These are phyloP conservation scores for Penicillium paradoxum DNA, from an alignment of 495 filamentous ascomycete species.

Conservation along the genomic window DNA sequence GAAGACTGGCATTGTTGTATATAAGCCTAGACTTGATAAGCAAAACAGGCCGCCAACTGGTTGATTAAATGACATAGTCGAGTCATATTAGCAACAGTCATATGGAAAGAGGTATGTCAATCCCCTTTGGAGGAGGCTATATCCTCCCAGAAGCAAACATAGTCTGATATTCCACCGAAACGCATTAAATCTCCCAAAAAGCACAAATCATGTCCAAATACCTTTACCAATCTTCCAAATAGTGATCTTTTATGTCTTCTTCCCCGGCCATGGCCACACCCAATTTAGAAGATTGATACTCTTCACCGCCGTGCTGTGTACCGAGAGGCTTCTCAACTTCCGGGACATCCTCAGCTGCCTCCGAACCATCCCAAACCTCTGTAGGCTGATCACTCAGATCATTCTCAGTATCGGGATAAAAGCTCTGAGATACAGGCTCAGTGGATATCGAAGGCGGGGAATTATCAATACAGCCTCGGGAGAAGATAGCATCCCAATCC, in stretches of 20 bases:
- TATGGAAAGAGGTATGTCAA: background rate
- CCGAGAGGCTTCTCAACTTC: background rate
- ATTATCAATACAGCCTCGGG: background rate
- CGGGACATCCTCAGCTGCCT: background rate
- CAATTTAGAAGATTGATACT: background rate
- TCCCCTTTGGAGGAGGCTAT: background rate
- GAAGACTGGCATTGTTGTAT: background rate
- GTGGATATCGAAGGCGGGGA: background rate
- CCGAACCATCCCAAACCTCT: background rate
- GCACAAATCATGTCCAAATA: background rate
- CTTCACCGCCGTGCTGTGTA: background rate
- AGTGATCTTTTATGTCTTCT: background rate
- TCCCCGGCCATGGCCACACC: too few species aligned
- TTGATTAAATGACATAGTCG: background rate
- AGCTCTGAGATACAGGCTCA: background rate
- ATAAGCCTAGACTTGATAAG: background rate
- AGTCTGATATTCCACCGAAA: too few species aligned
- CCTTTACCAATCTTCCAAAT: background rate
- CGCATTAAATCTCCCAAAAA: too few species aligned
- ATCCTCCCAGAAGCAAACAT: background rate
- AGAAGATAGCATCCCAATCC: background rate
- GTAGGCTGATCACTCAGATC: background rate
- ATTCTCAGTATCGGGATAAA: too few species aligned
- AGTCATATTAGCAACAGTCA: background rate
- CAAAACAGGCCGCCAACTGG: background rate